Base-by-base conservation (phyloP, 495 filamentous ascomycete species). In the Penicillium coprophilum region DNA sequence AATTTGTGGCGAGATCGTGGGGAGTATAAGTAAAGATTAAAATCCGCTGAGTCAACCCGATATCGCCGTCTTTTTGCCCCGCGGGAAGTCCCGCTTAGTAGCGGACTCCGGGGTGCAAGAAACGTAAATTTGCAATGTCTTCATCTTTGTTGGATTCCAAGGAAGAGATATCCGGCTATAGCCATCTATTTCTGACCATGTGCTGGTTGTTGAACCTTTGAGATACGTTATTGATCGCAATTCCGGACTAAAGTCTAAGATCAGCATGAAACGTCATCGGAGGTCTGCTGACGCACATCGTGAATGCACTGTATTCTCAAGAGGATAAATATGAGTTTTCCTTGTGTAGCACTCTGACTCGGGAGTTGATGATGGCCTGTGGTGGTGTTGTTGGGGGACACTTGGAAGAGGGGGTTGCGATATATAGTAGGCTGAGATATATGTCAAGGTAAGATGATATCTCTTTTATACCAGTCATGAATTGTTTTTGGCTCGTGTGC, bases 31-130 rank as follows among this genome's bases (percentile, higher is more conserved):
- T 52, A 41, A 52, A 41, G 46, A 49, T 46, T 50, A 31, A n/a
- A 45, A 43, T 10, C 46, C 30, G 63, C 63, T 69, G 66, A 69
- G 56, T 69, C 66, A 66, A 66, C 41, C 65, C 66, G 63, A 67
- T 67, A 62, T 67, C 66, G 66, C 66, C 15, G 23, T 46, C 48
- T 61, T 62, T 63, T 64, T 55, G 54, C 53, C 58, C 60, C 56
- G 53, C 66, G 66, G 66, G 61, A 69, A 66, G 28, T 30, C 34
- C 60, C 66, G 63, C 63, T 69, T 69, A 69, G 41, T 50, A 46
- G 50, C 66, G 66, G 66, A 40, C 46, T 39, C 15, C 24, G 40
- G 47, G 50, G 24, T 28, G 43, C 7, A 50, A 46, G 27, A 36
- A 23, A 52, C 17, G 17, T 21, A 44, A 49, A 41, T 51, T 51